Evolutionary conservation across 345 rosid species (phyloP).

Genomic region (Erucastrum elatum): DNA sequence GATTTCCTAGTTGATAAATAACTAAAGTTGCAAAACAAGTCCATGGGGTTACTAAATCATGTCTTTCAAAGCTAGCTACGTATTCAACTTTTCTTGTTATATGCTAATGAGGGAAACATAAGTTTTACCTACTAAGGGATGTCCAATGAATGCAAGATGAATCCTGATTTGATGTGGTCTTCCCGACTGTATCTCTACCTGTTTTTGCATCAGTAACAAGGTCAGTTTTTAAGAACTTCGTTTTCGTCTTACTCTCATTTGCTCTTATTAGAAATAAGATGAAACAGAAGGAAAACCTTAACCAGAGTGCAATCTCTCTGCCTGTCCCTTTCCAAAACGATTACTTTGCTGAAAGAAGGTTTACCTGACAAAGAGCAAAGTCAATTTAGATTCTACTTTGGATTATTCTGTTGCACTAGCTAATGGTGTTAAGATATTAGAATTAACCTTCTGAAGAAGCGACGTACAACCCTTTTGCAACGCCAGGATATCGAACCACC

Average conservation of each 20-base stretch:
- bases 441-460: slow-evolving; percentile 70
- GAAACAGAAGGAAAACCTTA: slow-evolving; percentile 50
- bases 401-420: neutral
- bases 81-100: neutral
- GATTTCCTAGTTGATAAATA: neutral
- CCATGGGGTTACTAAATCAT: neutral
- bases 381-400: neutral
- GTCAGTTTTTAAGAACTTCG: slow-evolving; percentile 1
- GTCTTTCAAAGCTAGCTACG: neutral
- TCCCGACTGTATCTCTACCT: slow-evolving; percentile 91
- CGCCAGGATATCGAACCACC: slow-evolving; percentile 65
- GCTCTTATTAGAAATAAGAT: neutral
- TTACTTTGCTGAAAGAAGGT: slow-evolving; percentile 74
- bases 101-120: neutral
- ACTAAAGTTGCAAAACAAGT: neutral
- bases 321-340: slow-evolving; percentile 66
- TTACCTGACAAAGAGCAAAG: slow-evolving; percentile 51
- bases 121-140: slow-evolving; percentile 71
- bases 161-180: slow-evolving; percentile 92
- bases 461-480: slow-evolving; percentile 83
- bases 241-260: neutral
- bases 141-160: slow-evolving; percentile 86
- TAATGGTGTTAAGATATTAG: slow-evolving; percentile 8
- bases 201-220: slow-evolving; percentile 19
- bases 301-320: slow-evolving; percentile 53